A percentile compares a stretch with the other conserved stretches of the same genome.
phyloP scores from a whole-genome alignment of 1,284 basidiomycete genomes.

The Ceratobasidium sp. region DNA sequence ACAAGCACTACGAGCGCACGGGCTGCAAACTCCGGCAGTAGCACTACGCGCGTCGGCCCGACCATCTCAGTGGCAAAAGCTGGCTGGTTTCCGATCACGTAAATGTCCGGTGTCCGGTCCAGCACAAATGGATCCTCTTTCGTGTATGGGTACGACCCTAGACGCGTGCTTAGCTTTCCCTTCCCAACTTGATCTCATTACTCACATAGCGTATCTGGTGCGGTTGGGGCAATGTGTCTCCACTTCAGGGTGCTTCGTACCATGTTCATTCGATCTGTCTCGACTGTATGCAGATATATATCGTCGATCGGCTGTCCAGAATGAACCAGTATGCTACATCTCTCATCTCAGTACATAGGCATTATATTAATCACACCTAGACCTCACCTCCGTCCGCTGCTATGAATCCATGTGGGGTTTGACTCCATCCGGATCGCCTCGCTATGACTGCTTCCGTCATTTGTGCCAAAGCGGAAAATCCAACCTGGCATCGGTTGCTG shows the following conservation, averaged over 20 bases:
- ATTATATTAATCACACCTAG: constrained; percentile 1
- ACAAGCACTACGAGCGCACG: constrained; percentile 69
- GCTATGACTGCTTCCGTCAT: constrained; percentile 47
- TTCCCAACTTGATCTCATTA: constrained; percentile 9
- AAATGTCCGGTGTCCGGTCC: constrained; percentile 82
- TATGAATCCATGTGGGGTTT: constrained; percentile 87
- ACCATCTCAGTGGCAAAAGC: constrained; percentile 78
- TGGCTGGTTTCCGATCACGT: constrained; percentile 93
- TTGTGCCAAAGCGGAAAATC: constrained; percentile 70
- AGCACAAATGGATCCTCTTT: constrained; percentile 91
- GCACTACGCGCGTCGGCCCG: constrained; percentile 68
- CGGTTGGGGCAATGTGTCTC: constrained; percentile 97
- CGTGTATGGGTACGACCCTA: constrained; percentile 94
- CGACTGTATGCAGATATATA: constrained; percentile 86
- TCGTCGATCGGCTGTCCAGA: constrained; percentile 95
- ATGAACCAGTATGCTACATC: constrained; percentile 73
- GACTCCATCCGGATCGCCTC: constrained; percentile 81
- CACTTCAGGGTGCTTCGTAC: constrained; percentile 85
- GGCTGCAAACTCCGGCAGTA: constrained; percentile 83
- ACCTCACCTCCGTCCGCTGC: constrained; percentile 40
- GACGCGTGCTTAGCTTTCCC: background rate
- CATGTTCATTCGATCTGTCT: constrained; percentile 70
- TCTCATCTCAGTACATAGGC: constrained; percentile 48
- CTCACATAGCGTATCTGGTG: constrained; percentile 91
- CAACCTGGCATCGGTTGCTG: constrained; percentile 93